Evolutionary conservation across 2,329 filamentous ascomycete genomes (phyloP), one percentile per base, ranked within the genome.

Genomic region (Xylaria sp.): DNA sequence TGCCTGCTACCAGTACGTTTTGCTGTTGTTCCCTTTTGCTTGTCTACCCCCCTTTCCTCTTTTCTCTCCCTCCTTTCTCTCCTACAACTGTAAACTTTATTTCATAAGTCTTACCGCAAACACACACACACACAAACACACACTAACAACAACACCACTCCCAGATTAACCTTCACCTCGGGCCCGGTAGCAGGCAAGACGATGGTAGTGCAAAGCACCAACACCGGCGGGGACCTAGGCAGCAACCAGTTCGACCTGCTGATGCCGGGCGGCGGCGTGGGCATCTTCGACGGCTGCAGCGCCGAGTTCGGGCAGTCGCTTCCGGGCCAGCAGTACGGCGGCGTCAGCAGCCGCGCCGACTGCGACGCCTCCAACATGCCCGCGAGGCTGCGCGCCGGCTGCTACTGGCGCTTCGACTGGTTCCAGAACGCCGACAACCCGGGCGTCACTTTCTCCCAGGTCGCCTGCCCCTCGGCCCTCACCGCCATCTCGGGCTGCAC

Each of bases 171-270:
- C 39, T 81, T 81, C 66, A 80, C 79, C 0, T 77, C 73, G 58
- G 81, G 81, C 4, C 74, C 82, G 3, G 79, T 86, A 20, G 73
- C 77, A 25, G 85, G 85, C 45, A 87, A 88, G 77, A 83, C 80
- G 56, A 85, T 87, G 83, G 81, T 88, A 61, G 81, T 88, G 13
- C 86, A 88, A 70, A 81, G 84, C 20, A 87, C 85, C 4, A 88
- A 88, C 73, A 87, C 85, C 3, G 86, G 85, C 42, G 80, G 79
- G 38, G 85, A 87, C 74, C 78, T 87, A 3, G 80, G 79, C 38
- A 69, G 73, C 29, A 85, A 85, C 71, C 85, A 87, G 49, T 87
- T 87, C 73, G 84, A 86, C 76, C 68, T 87, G 25, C 59, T 81
- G 74, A 80, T 82, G 42, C 80, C 80, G 3, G 84, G 83, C 9